phyloP scores from a whole-genome alignment of 768 basidiomycete species.

The Boletus pseudopeckii region DNA sequence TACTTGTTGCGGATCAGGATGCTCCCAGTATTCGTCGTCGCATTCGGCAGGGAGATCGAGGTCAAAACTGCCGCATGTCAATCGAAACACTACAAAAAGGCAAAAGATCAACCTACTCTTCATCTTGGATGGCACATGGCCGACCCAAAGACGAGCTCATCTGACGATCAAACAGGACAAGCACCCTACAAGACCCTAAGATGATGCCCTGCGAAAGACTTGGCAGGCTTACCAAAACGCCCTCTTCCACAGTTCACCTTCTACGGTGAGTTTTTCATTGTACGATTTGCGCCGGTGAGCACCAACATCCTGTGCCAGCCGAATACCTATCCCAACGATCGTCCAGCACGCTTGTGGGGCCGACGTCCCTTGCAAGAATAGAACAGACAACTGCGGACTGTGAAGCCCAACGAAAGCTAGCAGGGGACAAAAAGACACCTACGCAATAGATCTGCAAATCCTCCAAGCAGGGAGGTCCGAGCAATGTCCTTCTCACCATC shows the following conservation, averaged over 20 bases:
- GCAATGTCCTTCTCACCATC: slow-evolving; percentile 53
- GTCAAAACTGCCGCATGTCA: slow-evolving; percentile 46
- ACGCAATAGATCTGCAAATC: slow-evolving; percentile 71
- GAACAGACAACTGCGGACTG: slow-evolving; percentile 44
- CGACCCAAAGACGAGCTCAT: slow-evolving; percentile 56
- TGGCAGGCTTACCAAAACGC: slow-evolving; percentile 40
- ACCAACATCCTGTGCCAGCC: slow-evolving; percentile 58
- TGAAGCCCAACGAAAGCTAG: slow-evolving; percentile 8
- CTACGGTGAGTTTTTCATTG: slow-evolving; percentile 33
- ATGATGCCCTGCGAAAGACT: background rate
- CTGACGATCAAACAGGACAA: slow-evolving; percentile 30
- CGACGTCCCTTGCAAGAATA: slow-evolving; percentile 54
- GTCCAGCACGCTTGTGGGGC: slow-evolving; percentile 69
- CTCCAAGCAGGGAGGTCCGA: slow-evolving; percentile 56
- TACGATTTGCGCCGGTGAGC: slow-evolving; percentile 44
- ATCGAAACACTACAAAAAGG: background rate
- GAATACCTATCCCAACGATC: slow-evolving; percentile 56
- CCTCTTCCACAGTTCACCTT: slow-evolving; percentile 61
- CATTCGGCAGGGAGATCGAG: slow-evolving; percentile 60
- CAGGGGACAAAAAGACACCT: slow-evolving; percentile 18
- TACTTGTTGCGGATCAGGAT: slow-evolving; percentile 41
- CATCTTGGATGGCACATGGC: slow-evolving; percentile 63
- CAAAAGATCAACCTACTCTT: slow-evolving; percentile 48
- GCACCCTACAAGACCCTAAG: slow-evolving; percentile 20
- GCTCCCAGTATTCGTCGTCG: slow-evolving; percentile 68